phyloP scores from a whole-genome alignment of 2,329 filamentous ascomycete species.

The Neurospora sp. region DNA sequence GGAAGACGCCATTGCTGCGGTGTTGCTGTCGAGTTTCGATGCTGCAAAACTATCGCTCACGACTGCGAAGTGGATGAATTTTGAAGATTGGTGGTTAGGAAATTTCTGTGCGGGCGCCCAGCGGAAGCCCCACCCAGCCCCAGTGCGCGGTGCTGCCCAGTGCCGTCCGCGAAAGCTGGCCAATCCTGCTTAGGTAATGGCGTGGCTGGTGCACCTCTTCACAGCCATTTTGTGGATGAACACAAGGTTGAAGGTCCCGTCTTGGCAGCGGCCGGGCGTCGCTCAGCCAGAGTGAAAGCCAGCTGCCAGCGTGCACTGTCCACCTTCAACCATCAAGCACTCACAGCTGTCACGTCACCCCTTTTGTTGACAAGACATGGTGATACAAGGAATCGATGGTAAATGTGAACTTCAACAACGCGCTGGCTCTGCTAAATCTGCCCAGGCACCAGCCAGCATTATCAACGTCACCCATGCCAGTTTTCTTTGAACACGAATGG shows the following conservation, averaged over 20 bases:
- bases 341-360: background rate
- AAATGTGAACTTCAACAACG: background rate
- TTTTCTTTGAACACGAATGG: background rate
- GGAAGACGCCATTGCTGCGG: conserved; percentile 48
- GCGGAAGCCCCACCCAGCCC: conserved; percentile 14
- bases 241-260: background rate
- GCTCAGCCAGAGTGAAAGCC: background rate
- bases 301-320: background rate
- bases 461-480: background rate
- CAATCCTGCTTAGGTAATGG: conserved; percentile 8
- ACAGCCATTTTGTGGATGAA: background rate
- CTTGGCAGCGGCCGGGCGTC: background rate
- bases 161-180: background rate
- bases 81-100: conserved; percentile 16
- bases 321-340: background rate
- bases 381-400: background rate
- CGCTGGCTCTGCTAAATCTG: background rate
- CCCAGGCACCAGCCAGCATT: background rate
- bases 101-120: conserved; percentile 21
- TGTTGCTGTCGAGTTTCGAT: conserved; percentile 23
- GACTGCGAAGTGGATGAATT: conserved; percentile 18
- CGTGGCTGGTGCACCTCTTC: conserved; percentile 5
- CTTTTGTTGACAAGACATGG: background rate
- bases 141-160: background rate
- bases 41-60: conserved; percentile 18